phyloP scores from a whole-genome alignment of 106 monocot genomes.

The Chionographis japonica region DNA sequence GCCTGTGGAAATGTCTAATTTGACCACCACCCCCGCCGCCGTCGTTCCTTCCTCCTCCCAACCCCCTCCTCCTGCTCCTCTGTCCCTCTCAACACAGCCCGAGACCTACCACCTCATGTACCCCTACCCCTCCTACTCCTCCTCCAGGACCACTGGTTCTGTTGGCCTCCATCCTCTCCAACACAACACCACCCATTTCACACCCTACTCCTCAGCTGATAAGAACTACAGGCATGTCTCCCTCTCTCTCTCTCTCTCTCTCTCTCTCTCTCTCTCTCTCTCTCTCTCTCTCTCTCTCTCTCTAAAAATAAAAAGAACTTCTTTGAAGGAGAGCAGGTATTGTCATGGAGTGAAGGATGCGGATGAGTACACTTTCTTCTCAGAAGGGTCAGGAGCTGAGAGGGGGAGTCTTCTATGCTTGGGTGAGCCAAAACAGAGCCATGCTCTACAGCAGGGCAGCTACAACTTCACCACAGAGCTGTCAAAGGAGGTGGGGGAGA shows the following conservation, averaged over 20 bases:
- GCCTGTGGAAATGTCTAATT: constrained; percentile 84
- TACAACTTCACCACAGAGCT: not conserved
- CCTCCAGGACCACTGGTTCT: not conserved
- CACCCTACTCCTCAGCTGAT: constrained; percentile 8
- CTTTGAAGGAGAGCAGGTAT: constrained; percentile 26
- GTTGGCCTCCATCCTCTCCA: not conserved
- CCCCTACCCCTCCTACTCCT: constrained; percentile 11
- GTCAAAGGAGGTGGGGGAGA: constrained; percentile 17
- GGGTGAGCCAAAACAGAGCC: constrained; percentile 23
- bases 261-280: not conserved
- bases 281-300: not conserved
- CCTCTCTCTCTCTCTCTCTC: not conserved
- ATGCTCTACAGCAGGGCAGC: constrained; percentile 4
- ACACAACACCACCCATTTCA: constrained; percentile 3
- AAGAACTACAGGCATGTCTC: constrained; percentile 39
- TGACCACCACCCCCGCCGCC: constrained; percentile 15
- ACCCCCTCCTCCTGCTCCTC: constrained; percentile 5
- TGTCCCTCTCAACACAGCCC: constrained; percentile 28
- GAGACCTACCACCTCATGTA: constrained; percentile 26
- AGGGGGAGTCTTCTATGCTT: constrained; percentile 42
- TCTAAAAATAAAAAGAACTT: not conserved
- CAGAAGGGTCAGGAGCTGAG: constrained; percentile 23
- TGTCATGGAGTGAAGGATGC: constrained; percentile 49
- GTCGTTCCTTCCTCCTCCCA: not conserved
- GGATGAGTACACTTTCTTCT: constrained; percentile 39